Evolutionary conservation across 2,329 filamentous ascomycete species (phyloP), one percentile per base, ranked within the genome.

Genomic region (Curvularia sp.): DNA sequence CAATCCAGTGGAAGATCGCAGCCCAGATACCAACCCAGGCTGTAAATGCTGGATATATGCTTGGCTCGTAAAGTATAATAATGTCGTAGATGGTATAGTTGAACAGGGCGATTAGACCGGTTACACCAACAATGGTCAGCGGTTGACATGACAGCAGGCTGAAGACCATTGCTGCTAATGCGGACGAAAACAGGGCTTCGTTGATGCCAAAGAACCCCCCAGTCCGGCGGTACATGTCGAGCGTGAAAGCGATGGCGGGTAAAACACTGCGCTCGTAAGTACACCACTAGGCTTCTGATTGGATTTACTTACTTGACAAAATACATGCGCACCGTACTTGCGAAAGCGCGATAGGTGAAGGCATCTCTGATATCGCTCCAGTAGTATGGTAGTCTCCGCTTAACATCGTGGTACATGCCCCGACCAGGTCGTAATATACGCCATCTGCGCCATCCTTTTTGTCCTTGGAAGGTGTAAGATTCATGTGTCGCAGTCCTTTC

Each of bases 41-140:
- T 70, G 86, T 84, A 65, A 86, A 84, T 48, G 80, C 78, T 0
- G 83, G 80, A 66, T 86, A 86, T 5, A 85, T 74, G 1, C 74
- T 64, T 2, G 81, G 78, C 41, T 84, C 82, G 58, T 85, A 81
- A 12, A 75, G 75, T 26, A 71, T 72, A 44, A 85, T 78, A 53
- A 86, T 86, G 57, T 86, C 83, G 71, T 84, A 86, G 60, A 85
- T 85, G 24, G 84, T 87, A 65, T 85, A 86, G 67, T 86, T 86
- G 77, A 87, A 86, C 0, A 84, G 68, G 1, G 71, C 70, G n/a
- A 75, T 75, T 12, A 75, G 58, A 59, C 85, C 84, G 4, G 84
- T 86, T 38, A 86, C 82, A 5, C 84, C 84, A 15, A 86, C 83
- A 18, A 86, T 84, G 3, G 83, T 86, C 43, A 86, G 70, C 0